A percentile compares a stretch with the other conserved stretches of the same genome.
Conservation (phyloP, 164 flowering plant genomes). For the Vitis riparia region DNA sequence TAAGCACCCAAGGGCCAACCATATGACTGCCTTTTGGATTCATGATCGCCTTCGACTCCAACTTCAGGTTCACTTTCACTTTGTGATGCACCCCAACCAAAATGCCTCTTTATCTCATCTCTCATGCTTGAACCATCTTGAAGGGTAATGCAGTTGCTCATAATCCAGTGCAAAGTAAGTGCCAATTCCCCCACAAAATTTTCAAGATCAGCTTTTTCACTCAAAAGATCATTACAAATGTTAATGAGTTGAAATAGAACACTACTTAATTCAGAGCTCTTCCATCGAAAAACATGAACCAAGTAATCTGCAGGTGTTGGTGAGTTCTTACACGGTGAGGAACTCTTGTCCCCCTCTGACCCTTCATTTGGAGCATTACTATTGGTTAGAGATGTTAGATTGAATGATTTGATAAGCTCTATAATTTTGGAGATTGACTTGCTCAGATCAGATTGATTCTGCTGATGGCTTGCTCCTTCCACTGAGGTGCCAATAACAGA, state of each 20-base stretch:
- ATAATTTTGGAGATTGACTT: slow-evolving; percentile 28
- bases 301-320: slow-evolving; percentile 38
- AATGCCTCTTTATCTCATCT: slow-evolving; percentile 51
- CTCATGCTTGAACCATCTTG: slow-evolving; percentile 61
- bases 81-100: slow-evolving; percentile 39
- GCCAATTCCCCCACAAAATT: slow-evolving; percentile 47
- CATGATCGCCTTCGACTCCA: slow-evolving; percentile 12
- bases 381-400: slow-evolving; percentile 1
- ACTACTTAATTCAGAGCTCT: slow-evolving; percentile 49
- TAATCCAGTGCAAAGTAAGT: slow-evolving; percentile 58
- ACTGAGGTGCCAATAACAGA: slow-evolving; percentile 5
- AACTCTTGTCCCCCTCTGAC: slow-evolving; percentile 9
- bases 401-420: slow-evolving; percentile 24
- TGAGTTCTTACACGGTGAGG: slow-evolving; percentile 1
- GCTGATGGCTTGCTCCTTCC: slow-evolving; percentile 8
- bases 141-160: slow-evolving; percentile 55
- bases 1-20: slow-evolving; percentile 11
- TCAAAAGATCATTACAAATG: slow-evolving; percentile 48
- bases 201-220: slow-evolving; percentile 45
- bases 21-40: slow-evolving; percentile 17
- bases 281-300: slow-evolving; percentile 74
- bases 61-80: slow-evolving; percentile 41
- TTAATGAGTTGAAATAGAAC: slow-evolving; percentile 41
- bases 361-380: neutral
- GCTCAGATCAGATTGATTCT: slow-evolving; percentile 10